Evolutionary conservation across 306 rosid species (phyloP), one percentile per base, ranked within the genome.

Genomic region (Prunus campanulata): DNA sequence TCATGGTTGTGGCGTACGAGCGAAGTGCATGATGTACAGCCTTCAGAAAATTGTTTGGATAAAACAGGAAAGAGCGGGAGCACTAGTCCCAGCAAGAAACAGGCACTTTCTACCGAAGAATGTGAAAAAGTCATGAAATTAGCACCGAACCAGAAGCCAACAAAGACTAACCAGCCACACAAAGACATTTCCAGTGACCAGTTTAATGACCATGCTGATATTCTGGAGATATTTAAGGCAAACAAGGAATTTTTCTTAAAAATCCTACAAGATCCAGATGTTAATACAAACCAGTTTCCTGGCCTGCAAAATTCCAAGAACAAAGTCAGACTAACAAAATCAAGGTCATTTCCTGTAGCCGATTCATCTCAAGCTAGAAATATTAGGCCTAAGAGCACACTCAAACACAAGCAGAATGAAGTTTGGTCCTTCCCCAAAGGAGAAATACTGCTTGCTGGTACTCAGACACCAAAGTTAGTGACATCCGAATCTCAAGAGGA

Each of bases 391-490:
- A 24, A 24, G 59, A 80, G 91, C 71, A 81, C 94, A 75, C 83
- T 89, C 78, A 78, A 85, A 68, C 87, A 88, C 90, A 95, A 95
- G 92, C 92, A 89, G 83, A 84, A 66, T 18, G 93, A 93, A 75
- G 69, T 77, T 39, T 84, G 89, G 93, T 66, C 79, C 67, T 76
- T 84, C 47, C 86, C 86, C 9, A 88, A 80, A 68, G 84, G 81
- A 47, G 84, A 80, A 72, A 86, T 77, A 30, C 42, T 78, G 29
- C 75, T 71, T 79, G 27, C 68, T 39, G 86, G 79, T 51, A 49
- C 84, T 71, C 83, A 35, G 49, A 78, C 83, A 62, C 73, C 66
- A 39, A 75, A 85, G 71, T 44, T 74, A n/a, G 71, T 66, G 14
- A 68, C 61, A 60, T 77, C 83, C 10, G 81, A 72, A 70, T 78